Evolutionary conservation across 305 asterid species (phyloP), one percentile per base, ranked within the genome.

Genomic region (Withania somnifera): DNA sequence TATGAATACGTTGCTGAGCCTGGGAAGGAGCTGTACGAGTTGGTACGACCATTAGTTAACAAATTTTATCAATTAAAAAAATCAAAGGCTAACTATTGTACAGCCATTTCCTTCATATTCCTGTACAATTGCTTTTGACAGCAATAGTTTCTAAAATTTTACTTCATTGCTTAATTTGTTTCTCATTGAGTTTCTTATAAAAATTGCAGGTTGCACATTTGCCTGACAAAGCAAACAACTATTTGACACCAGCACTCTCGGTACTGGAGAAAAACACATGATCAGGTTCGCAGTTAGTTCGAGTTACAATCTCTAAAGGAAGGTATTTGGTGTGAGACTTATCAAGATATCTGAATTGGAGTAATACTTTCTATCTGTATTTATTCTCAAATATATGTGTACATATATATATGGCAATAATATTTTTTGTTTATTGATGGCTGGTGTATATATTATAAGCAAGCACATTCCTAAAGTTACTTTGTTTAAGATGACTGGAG

Each of bases 141-240:
- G 77, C 77, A 11, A 11, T 38, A 11, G 77, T 38, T 38, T 32
- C 77, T 68, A 68, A 38, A 38, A 5, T 19, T 20, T 19, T 68
- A 38, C 32, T 68, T 38, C 3, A 5, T 19, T 40, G n/a, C 32
- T 38, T 60, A 60, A 24, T 34, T 60, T 60, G 79, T 24, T 73
- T 73, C 26, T 75, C 60, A 75, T 75, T 75, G 63, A 38, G 42
- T 40, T 53, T 66, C 58, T 14, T 54, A 28, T 36, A 22, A 69
- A 24, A 78, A 82, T 64, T 30, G 67, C 84, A 95, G 99, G 98
- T 95, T 84, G 99, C 99, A 67, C 99, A 95, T 87, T 89, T 95
- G 80, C 99, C 99, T 0, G 98, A 95, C 88, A 95, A 93, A 89
- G 98, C 98, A 78, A 95, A 95, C 86, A 95, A 95, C 91, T 93